Base-by-base conservation (phyloP, 768 basidiomycete species). In the Leccinum variicolor region DNA sequence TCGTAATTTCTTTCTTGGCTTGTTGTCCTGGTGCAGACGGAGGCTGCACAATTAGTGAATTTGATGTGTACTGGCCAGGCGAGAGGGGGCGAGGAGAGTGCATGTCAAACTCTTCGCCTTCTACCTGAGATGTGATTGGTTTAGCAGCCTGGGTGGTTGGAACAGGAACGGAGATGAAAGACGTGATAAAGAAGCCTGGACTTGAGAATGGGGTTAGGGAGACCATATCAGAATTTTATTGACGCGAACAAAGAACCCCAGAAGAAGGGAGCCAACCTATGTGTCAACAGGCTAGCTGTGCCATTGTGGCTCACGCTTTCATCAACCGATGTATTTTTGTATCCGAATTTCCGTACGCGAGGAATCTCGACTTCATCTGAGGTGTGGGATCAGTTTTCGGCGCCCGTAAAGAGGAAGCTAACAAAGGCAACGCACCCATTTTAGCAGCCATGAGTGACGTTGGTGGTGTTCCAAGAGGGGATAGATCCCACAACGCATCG, bases 301-400 rank as follows among this genome's bases (percentile, higher is more conserved):
- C 55, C 23, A 14, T 33, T 31, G 41, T 41, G 23, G 14, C 57
- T 57, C 28, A 54, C 19, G 21, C 52, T 33, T 41, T 28, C 59
- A 53, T 59, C 34, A 45, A 47, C 17, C 46, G 41, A 51, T 23
- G 59, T 58, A 53, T 59, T 67, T 57, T 55, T 63, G 46, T 72
- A 50, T 50, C 84, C 81, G 19, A 83, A 75, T 57, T 75, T 77
- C 53, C 76, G 76, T 10, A 73, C 69, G 9, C 84, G 78, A 4
- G 87, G 84, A 29, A 89, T 78, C 50, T 80, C 72, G 25, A 80
- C 66, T 50, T 80, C 80, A 39, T 84, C 84, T 85, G 49, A 45
- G 19, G 50, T 25, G 28, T 28, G 33, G 4, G n/a, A 52, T 64
- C 31, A 52, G 11, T 39, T 64, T 36, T 56, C 19, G 45, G 53